A percentile compares a stretch with the other conserved stretches of the same genome.
These are phyloP conservation scores for Syncephalis fuscata DNA, from an alignment of 371 early-diverging fungal genomes.

Conservation along the genomic window DNA sequence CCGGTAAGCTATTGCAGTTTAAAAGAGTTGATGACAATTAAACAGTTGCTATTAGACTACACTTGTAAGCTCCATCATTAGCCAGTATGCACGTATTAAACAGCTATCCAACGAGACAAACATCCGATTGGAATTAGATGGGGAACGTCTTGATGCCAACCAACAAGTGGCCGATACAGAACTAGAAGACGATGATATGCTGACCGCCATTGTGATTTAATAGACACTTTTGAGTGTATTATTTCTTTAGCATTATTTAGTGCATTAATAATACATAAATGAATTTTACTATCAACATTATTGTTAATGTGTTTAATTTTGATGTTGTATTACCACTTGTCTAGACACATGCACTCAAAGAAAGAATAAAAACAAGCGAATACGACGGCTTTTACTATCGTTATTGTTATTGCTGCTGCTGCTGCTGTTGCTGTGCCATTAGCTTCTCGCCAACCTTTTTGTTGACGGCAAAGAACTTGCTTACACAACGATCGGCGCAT, in stretches of 20 bases:
- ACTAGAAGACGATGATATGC: conserved; percentile 8
- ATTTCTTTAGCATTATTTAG: too few species aligned
- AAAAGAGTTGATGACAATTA: background rate
- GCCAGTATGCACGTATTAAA: background rate
- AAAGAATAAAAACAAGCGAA: background rate
- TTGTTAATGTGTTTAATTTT: too few species aligned
- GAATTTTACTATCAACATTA: too few species aligned
- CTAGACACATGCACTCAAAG: too few species aligned
- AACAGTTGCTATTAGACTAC: background rate
- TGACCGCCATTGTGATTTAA: conserved; percentile 1
- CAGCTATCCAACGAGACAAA: background rate
- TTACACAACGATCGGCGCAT: conserved; percentile 85
- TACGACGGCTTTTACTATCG: background rate
- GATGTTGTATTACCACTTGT: too few species aligned
- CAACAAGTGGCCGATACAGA: conserved; percentile 6
- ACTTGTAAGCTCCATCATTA: conserved; percentile 3
- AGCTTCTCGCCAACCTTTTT: conserved; percentile 50
- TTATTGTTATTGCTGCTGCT: conserved; percentile 5
- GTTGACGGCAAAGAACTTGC: conserved; percentile 69
- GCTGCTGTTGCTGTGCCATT: conserved; percentile 17
- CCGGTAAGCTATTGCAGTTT: conserved; percentile 1
- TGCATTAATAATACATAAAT: background rate
- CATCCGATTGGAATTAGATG: conserved; percentile 6
- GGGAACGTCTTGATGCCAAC: background rate
- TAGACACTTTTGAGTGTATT: background rate